Base-by-base conservation (phyloP, 352 stramenopile genomes). In the Phytophthora quininea region DNA sequence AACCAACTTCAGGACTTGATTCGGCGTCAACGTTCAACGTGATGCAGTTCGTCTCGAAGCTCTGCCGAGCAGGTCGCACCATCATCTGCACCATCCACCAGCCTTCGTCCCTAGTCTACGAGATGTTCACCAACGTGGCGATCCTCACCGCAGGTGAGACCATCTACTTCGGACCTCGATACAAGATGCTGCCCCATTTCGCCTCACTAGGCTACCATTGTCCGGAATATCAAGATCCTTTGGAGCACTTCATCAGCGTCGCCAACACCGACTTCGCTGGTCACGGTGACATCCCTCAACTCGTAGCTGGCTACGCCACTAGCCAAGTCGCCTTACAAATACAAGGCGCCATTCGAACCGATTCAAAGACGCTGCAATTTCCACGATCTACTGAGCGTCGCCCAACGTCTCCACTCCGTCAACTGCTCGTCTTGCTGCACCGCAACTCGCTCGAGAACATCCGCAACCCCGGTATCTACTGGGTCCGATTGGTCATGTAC, bases 1-100 rank as follows among this genome's bases (percentile, higher is more conserved):
- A 98, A 63, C 95, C 96, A 0, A 99, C 94, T 0, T 96, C 79
- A 3, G 91, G 93, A 0, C 74, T 99, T 7, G 96, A 99, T 72
- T 86, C 88, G 12, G 89, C 83, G 11, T 89, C 92, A 33, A 93
- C 95, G 2, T 80, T 92, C 54, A 86, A 86, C 35, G 89, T 98
- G 7, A 97, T 99, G 68, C 73, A 93, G 46, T 71, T 82, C 32
- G 70, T 93, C 2, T 58, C 86, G 0, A 58, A 73, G 46, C 62
- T 84, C 1, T 78, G 82, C 31, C 67, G 74, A 24, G 67, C 75
- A 38, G 86, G 88, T 8, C 83, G 89, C 49, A 97, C 91, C 3
- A 76, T 97, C 6, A 71, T 97, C 19, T 84, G 84, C n/a, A 90
- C 92, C 0, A 96, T 97, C 63, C 91, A 97, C 47, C 76, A 88